phyloP scores from a whole-genome alignment of 176 grass and related monocot species.

The Oropetium thomaeum region DNA sequence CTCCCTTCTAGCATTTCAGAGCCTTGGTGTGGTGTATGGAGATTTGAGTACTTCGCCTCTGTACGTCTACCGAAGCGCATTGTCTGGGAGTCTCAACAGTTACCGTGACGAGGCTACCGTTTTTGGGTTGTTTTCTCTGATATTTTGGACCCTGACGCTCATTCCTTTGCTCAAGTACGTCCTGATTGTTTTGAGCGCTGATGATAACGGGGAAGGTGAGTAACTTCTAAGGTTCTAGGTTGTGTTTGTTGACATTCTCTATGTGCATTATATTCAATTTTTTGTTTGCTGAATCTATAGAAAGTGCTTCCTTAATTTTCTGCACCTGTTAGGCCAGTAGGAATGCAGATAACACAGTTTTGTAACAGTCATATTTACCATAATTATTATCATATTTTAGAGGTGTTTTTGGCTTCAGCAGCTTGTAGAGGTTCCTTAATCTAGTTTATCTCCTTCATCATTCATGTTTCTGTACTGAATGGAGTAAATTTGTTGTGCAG shows the following conservation, averaged over 20 bases:
- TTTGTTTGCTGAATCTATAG: neutral
- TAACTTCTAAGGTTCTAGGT: neutral
- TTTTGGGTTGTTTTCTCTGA: slow-evolving; percentile 63
- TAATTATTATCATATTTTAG: neutral
- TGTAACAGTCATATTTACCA: neutral
- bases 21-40: slow-evolving; percentile 73
- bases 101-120: slow-evolving; percentile 48
- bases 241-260: neutral
- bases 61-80: slow-evolving; percentile 53
- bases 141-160: slow-evolving; percentile 68
- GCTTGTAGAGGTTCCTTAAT: neutral
- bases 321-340: neutral
- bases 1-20: slow-evolving; percentile 61
- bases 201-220: slow-evolving; percentile 70
- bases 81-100: slow-evolving; percentile 35
- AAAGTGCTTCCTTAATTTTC: neutral
- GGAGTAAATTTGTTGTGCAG: slow-evolving; percentile 27
- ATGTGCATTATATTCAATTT: neutral
- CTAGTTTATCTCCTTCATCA: neutral
- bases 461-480: neutral
- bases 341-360: neutral
- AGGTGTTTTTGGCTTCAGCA: neutral
- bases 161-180: slow-evolving; percentile 61
- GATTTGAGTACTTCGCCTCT: slow-evolving; percentile 62
- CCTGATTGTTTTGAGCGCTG: slow-evolving; percentile 53